Conservation (phyloP, 345 rosid genomes). For the Mallotus nudiflorus region DNA sequence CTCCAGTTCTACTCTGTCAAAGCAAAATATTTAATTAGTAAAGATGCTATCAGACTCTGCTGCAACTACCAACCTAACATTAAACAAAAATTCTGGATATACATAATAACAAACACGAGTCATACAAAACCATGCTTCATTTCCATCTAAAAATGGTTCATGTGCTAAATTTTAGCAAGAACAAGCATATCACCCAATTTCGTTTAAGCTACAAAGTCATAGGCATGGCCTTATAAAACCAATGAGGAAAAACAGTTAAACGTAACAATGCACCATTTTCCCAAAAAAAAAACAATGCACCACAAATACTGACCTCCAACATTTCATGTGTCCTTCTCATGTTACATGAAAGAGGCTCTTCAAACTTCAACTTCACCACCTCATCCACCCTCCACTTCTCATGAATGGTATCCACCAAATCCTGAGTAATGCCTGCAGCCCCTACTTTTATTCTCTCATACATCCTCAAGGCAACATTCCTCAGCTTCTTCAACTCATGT, state of each 20-base stretch:
- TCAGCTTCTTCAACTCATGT: conserved; percentile 70
- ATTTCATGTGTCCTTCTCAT: conserved; percentile 83
- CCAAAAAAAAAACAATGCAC: background rate
- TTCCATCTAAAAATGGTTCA: background rate
- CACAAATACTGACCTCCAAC: conserved; percentile 73
- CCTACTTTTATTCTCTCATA: conserved; percentile 82
- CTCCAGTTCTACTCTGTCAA: conserved; percentile 78
- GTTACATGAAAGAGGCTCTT: conserved; percentile 61
- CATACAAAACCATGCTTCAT: background rate
- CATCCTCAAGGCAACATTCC: conserved; percentile 77
- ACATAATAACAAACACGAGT: background rate
- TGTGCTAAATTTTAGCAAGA: background rate
- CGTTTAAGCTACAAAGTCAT: background rate
- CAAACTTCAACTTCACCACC: conserved; percentile 82
- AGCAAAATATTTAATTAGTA: conserved; percentile 24
- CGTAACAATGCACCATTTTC: background rate
- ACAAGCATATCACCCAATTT: background rate
- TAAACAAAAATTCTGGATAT: background rate
- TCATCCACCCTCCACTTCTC: conserved; percentile 78
- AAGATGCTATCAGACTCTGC: conserved; percentile 16
- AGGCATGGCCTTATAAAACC: background rate
- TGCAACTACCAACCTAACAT: no score
- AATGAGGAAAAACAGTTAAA: background rate
- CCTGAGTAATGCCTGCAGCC: conserved; percentile 69
- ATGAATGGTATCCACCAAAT: conserved; percentile 66